Percentiles rank a stretch among this genome's conserved stretches.
Conservation (phyloP, 23 red algal species). For the Gracilaria gracilis region DNA sequence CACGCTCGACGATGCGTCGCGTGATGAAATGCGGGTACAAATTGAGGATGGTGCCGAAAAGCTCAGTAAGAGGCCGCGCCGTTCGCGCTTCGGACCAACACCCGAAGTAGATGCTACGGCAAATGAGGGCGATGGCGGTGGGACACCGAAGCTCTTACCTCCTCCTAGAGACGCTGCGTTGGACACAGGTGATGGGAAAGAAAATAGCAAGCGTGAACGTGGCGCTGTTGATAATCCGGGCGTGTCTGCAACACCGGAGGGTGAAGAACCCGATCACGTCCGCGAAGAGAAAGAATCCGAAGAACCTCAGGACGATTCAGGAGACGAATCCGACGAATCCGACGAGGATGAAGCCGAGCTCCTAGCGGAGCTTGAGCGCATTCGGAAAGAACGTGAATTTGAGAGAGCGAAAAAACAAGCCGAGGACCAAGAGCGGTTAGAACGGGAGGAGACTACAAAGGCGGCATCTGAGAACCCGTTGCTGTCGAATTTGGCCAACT, state of each 20-base stretch:
- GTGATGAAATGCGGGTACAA: conserved; percentile 49
- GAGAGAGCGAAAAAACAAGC: conserved; percentile 63
- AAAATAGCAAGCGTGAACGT: not conserved
- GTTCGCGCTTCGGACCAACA: conserved; percentile 27
- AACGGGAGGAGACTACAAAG: conserved; percentile 37
- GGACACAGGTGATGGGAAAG: not conserved
- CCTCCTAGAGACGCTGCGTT: not conserved
- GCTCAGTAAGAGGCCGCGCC: conserved; percentile 3
- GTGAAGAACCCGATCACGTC: not conserved
- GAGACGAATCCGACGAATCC: conserved; percentile 57
- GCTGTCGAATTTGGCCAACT: conserved; percentile 33
- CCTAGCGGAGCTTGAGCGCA: conserved; percentile 77
- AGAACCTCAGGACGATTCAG: conserved; percentile 26
- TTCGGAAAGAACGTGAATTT: conserved; percentile 79
- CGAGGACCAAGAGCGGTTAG: conserved; percentile 62
- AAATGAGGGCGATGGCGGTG: not conserved
- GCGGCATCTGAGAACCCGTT: conserved; percentile 68
- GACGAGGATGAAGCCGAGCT: conserved; percentile 88
- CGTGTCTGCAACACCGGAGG: not conserved
- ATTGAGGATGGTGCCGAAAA: conserved; percentile 29
- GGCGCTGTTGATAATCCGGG: not conserved
- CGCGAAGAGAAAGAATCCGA: conserved; percentile 18
- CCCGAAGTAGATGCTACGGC: not conserved
- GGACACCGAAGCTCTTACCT: not conserved
- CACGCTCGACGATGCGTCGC: conserved; percentile 29